A percentile compares a stretch with the other conserved stretches of the same genome.
Evolutionary conservation across 2,329 filamentous ascomycete genomes (phyloP).

Genomic region (Calonectria fujianensis): DNA sequence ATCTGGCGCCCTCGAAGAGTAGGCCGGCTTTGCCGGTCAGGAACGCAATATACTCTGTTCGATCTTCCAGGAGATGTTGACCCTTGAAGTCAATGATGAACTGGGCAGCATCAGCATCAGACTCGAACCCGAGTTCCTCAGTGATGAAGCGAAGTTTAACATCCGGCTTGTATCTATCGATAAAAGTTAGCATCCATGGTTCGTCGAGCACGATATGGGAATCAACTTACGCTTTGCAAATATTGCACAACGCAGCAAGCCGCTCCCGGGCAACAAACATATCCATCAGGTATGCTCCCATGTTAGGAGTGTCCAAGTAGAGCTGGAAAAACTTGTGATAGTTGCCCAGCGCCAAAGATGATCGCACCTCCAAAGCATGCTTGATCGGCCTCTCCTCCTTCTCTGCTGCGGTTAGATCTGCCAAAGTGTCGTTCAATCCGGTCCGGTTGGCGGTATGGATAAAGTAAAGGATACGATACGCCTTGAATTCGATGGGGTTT

Average conservation of each 20-base stretch:
- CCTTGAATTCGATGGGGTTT: slow-evolving; percentile 96
- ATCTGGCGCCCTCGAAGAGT: slow-evolving; percentile 84
- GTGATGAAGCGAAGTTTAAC: slow-evolving; percentile 93
- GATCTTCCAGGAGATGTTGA: slow-evolving; percentile 85
- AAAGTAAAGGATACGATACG: slow-evolving; percentile 99
- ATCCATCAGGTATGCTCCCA: slow-evolving; percentile 99
- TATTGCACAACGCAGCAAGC: slow-evolving; percentile 90
- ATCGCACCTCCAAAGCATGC: slow-evolving; percentile 93
- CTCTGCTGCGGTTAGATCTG: slow-evolving; percentile 99
- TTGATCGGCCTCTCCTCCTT: slow-evolving; percentile 89
- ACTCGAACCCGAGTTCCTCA: slow-evolving; percentile 96
- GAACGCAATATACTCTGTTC: slow-evolving; percentile 83
- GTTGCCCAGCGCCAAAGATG: slow-evolving; percentile 93
- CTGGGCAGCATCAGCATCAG: slow-evolving; percentile 90
- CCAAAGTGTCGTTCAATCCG: slow-evolving; percentile 97
- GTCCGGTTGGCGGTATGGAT: slow-evolving; percentile 99
- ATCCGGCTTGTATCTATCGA: slow-evolving; percentile 89
- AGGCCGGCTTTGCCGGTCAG: slow-evolving; percentile 82
- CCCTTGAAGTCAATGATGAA: slow-evolving; percentile 90
- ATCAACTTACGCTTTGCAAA: slow-evolving; percentile 91
- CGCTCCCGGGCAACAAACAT: slow-evolving; percentile 98
- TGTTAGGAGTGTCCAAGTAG: slow-evolving; percentile 94
- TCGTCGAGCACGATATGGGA: slow-evolving; percentile 51
- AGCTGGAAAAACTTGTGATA: slow-evolving; percentile 99
- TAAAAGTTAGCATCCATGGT: slow-evolving; percentile 62